Evolutionary conservation across 2,329 filamentous ascomycete genomes (phyloP), one percentile per base, ranked within the genome.

Genomic region (Alternaria incomplexa): DNA sequence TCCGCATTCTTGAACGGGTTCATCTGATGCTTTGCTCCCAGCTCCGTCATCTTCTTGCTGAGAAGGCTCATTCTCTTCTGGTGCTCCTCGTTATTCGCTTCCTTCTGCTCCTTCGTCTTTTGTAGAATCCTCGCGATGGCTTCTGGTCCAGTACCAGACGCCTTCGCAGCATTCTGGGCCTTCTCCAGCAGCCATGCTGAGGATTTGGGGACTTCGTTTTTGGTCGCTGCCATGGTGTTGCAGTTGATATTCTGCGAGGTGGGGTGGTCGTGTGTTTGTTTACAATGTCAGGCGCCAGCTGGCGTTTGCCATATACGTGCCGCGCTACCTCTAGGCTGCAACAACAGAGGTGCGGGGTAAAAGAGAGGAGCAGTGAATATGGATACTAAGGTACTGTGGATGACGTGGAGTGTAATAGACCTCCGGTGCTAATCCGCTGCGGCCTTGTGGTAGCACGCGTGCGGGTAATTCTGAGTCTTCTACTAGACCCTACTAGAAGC

Each of bases 171-270:
- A 20, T 57, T 32, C 40, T 43, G 20, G 20, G 65, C 63, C 11
- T n/a, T 43, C 10, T 46, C 46, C 5, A 52, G 13, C 36, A 67
- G 50, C 60, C 52, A 63, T 46, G 32, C 53, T 22, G 57, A 58
- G 3, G 54, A 13, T 22, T 44, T 52, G 40, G 17, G 13, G n/a
- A 51, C 15, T 11, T 52, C 12, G 22, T 46, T 51, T 0, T 51
- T 54, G 20, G 45, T 5, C 1, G 6, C 6, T 25, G 17, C 43
- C 59, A 63, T 63, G 5, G 36, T 54, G 50, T 43, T 40, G 25
- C 46, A 15, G n/a, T 45, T 58, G 50, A 22, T 47, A 36, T 25
- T 36, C 15, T 47, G 28, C 52, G 10, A 32, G 25, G 26, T 25
- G 26, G 30, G 28, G 40, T 45, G n/a, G 36, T 36, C 6, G 23